Evolutionary conservation across 2,329 filamentous ascomycete genomes (phyloP).

Genomic region (Aureobasidium namibiae): DNA sequence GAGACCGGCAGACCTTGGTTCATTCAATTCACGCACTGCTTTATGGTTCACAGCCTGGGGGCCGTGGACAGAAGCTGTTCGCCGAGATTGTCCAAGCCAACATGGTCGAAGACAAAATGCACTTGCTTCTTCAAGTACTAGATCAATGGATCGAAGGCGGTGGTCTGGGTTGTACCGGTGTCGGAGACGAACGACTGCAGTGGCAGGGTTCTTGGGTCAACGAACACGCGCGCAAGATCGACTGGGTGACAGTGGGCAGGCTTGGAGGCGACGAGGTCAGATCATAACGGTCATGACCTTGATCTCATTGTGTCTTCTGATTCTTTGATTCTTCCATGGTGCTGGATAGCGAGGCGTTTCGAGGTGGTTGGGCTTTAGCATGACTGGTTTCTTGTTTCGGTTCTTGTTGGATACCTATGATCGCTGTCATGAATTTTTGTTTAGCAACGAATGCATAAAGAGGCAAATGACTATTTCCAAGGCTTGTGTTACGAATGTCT

Average conservation of each 20-base stretch:
- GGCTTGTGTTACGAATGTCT: not conserved
- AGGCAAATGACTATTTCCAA: not conserved
- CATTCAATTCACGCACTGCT: constrained; percentile 66
- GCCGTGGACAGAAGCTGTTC: constrained; percentile 24
- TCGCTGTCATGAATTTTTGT: not conserved
- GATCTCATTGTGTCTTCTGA: not conserved
- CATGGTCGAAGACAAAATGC: constrained; percentile 63
- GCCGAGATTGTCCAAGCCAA: constrained; percentile 63
- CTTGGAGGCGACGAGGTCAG: constrained; percentile 35
- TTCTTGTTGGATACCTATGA: constrained; percentile 2
- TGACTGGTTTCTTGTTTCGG: not conserved
- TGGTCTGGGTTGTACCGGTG: constrained; percentile 50
- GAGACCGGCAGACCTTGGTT: constrained; percentile 60
- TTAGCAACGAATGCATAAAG: not conserved
- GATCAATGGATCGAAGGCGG: constrained; percentile 63
- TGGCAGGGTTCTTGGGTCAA: constrained; percentile 38
- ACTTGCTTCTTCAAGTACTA: constrained; percentile 61
- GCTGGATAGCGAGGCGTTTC: constrained; percentile 11
- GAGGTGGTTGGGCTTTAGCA: not conserved
- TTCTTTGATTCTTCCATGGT: not conserved
- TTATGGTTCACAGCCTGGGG: constrained; percentile 45
- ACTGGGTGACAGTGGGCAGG: constrained; percentile 42
- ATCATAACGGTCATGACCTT: not conserved
- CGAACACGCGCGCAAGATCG: constrained; percentile 35
- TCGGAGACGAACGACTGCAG: constrained; percentile 27